Base-by-base conservation (phyloP, 805 yeast species). In the Wickerhamomyces hampshirensis region DNA sequence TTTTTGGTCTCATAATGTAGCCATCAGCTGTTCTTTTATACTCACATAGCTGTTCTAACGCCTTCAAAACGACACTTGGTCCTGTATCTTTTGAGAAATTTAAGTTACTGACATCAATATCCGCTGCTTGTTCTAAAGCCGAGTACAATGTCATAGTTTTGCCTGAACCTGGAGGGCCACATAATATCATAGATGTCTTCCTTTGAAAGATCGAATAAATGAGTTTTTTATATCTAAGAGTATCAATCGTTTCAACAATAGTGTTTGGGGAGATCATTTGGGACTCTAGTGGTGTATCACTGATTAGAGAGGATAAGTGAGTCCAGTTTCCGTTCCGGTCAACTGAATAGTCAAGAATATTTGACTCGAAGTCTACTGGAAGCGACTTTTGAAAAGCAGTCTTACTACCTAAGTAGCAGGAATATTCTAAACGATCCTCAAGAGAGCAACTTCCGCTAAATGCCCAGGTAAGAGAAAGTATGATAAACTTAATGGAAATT, bases 151-250 rank as follows among this genome's bases (percentile, higher is more conserved):
- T 78, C 98, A 91, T 89, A 0, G 98, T 89, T 55, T 91, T 91
- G 39, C 98, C 98, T 0, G 96, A 83, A 4, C 98, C 98, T 0
- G 98, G 97, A 0, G 98, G 98, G 3, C 98, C 98, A 59, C 96
- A 87, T 16, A 91, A 65, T 18, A 91, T 65, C 13, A 86, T 55
- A 0, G 94, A 76, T 27, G 62, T 62, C 36, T 73, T 80, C 30
- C 74, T 73, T 23, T 66, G 64, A 26, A 89, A 50, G 2, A 84
- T 56, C 0, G 78, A 63, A 37, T 69, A 71, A 2, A 91, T 66
- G 9, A 84, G 50, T 1, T 62, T 54, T 41, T 85, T 91, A 39
- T 84, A 84, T 38, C 78, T 67, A 2, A 69, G 54, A 0, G 96
- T 88, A 46, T 88, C 97, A 1, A 74, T 51, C 0, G 98, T 91